These are phyloP conservation scores for Echria macrotheca DNA, from an alignment of 495 filamentous ascomycete species.

Conservation along the genomic window DNA sequence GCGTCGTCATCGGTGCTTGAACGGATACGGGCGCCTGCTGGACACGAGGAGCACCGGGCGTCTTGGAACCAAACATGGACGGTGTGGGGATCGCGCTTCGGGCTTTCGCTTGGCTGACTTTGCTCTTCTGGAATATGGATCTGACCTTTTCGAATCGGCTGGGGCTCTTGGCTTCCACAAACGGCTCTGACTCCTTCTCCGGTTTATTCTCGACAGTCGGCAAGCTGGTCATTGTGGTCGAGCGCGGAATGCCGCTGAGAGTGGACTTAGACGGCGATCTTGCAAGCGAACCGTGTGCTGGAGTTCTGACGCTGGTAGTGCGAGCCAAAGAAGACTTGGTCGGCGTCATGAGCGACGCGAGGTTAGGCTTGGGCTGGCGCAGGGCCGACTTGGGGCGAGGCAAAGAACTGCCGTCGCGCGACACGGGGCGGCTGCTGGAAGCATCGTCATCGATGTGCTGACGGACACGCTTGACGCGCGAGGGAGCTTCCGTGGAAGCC, in stretches of 20 bases:
- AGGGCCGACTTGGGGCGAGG: conserved; percentile 38
- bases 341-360: conserved; percentile 62
- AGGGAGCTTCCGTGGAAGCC: conserved; percentile 25
- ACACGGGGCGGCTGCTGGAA: conserved; percentile 48
- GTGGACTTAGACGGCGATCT: conserved; percentile 33
- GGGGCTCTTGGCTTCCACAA: conserved; percentile 31
- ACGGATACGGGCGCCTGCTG: conserved; percentile 39
- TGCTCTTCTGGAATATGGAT: conserved; percentile 43
- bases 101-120: conserved; percentile 28
- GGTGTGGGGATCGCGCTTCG: conserved; percentile 37
- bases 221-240: conserved; percentile 34
- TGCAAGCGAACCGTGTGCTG: conserved; percentile 25
- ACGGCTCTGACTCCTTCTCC: conserved; percentile 18
- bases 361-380: conserved; percentile 38
- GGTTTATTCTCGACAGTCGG: neutral
- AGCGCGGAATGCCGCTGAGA: conserved; percentile 29
- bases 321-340: conserved; percentile 75
- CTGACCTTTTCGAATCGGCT: conserved; percentile 45
- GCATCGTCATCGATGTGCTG: conserved; percentile 53
- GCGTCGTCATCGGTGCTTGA: conserved; percentile 40
- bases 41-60: conserved; percentile 34
- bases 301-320: conserved; percentile 51
- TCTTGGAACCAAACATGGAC: conserved; percentile 31
- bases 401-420: conserved; percentile 43
- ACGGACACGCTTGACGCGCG: conserved; percentile 60